Evolutionary conservation across 768 basidiomycete genomes (phyloP).

Genomic region (Nevesoporus exiguus): DNA sequence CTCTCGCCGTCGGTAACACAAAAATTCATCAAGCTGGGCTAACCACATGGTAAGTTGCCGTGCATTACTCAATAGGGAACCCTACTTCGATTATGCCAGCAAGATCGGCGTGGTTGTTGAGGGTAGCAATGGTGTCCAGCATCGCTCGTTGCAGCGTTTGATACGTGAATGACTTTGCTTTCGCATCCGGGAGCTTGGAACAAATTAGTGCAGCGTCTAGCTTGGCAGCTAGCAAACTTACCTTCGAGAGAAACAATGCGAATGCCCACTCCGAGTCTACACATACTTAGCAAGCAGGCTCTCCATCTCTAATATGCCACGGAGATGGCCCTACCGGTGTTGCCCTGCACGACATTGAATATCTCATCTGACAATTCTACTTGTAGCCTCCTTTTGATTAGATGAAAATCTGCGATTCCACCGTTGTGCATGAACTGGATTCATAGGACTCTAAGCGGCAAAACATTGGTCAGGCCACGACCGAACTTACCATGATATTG

Average conservation of each 20-base stretch:
- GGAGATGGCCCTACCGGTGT: conserved; percentile 61
- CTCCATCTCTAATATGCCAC: neutral
- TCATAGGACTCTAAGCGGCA: neutral
- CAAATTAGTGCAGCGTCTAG: conserved; percentile 6
- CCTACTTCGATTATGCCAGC: conserved; percentile 68
- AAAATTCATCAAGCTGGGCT: conserved; percentile 94
- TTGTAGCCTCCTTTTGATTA: conserved; percentile 81
- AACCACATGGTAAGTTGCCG: conserved; percentile 3
- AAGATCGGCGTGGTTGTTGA: conserved; percentile 75
- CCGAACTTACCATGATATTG: conserved; percentile 74
- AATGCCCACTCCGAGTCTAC: conserved; percentile 97
- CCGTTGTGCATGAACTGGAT: conserved; percentile 96
- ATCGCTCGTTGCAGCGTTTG: conserved; percentile 76
- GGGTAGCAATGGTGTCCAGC: conserved; percentile 77
- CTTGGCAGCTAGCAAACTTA: conserved; percentile 19
- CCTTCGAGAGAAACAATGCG: conserved; percentile 85
- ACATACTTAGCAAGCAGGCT: neutral
- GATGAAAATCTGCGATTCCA: conserved; percentile 78
- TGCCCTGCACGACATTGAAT: conserved; percentile 85
- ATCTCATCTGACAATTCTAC: conserved; percentile 73
- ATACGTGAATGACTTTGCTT: conserved; percentile 72
- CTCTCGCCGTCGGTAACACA: conserved; percentile 94
- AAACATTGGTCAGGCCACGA: neutral
- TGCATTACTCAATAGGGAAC: neutral
- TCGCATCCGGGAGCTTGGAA: conserved; percentile 71